Base-by-base conservation (phyloP, 2,329 filamentous ascomycete genomes). In the Helminthosporium solani region DNA sequence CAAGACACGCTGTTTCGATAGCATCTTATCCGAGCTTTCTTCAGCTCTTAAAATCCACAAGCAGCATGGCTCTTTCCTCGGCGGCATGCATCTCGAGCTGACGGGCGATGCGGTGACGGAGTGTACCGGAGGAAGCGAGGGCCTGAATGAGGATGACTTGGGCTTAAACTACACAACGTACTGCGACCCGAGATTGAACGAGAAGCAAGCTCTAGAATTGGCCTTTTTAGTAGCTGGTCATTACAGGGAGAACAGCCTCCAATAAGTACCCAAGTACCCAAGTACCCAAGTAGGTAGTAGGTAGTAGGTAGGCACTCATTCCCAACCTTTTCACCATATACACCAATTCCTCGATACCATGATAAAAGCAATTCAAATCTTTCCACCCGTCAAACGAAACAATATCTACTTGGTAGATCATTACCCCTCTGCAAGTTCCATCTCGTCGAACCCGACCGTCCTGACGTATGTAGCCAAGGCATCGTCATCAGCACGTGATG, bases 81-180 rank as follows among this genome's bases (percentile, higher is more conserved):
- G 94, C 30, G 94, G 94, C 41, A 87, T 97, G 62, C 94, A 99
- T 73, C 80, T 99, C 7, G 94, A 99, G 72, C 78, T 99, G 37
- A 99, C 94, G 0, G 94, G 92, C 6, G 94, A 99, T 63, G 88
- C 90, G 7, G 94, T 99, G 8, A 99, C 94, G 0, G 94, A 99
- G 74, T 99, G 94, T 63, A 82, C 95, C 0, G 90, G 94, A 46
- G 94, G 94, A 16, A 92, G 89, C 53, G 89, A 90, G 65, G 88
- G 87, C 0, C 74, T 97, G 48, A 88, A 82, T 28, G 94, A 97
- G 70, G 88, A 94, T 52, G 92, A 96, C 64, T 69, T 99, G 60
- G 86, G 86, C 2, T 81, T 90, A 54, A 91, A 96, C 63, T 99
- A 99, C 72, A 95, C 90, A 4, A 95, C 87, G 30, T 97, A 92